Base-by-base conservation (phyloP, 176 grass and related monocot genomes). In the Puya raimondii region DNA sequence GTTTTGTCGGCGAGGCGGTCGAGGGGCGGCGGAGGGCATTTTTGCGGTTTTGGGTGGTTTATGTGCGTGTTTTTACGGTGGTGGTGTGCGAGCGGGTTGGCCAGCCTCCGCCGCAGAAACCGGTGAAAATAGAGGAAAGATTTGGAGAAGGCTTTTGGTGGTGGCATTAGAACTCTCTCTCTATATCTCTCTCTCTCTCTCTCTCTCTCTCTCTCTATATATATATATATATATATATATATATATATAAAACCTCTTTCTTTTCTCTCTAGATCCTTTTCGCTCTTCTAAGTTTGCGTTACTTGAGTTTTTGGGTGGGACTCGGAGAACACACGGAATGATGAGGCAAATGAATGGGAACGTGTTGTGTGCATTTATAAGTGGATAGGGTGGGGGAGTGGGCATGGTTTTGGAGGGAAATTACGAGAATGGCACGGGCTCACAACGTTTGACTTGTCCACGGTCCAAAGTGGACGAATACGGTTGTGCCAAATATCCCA, bases 121-220 rank as follows among this genome's bases (percentile, higher is more conserved):
- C 70, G 81, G 67, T 81, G 78, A 48, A 84, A 80, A 6, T 76
- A 15, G 3, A 82, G 58, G 18, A 87, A 59, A 22, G 79, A 80
- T 73, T 80, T 84, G 80, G 68, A 83, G 67, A 84, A 80, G 64
- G 70, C 56, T 63, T 76, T 82, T 49, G 73, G 77, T 47, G 67
- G 68, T 86, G 89, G 86, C 10, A 70, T 42, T 78, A 47, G 68
- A n/a, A 10, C 53, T 53, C 53, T 16, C 10, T 64, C 14, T 9
- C 3, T 49, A 13, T 69, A 27, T 51, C 16, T 49, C 27, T 48
- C 9, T 48, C 42, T 70, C 11, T 70, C 25, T 70, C 8, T 52
- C 11, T 70, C 17, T 70, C 11, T 48, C 23, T 70, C 29, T 70
- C 29, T 53, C 16, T 71, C 47, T 71, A 21, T 3, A 12, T 53